phyloP scores from a whole-genome alignment of 129 eudicot genomes.

The Rutidosis leptorrhynchoides region DNA sequence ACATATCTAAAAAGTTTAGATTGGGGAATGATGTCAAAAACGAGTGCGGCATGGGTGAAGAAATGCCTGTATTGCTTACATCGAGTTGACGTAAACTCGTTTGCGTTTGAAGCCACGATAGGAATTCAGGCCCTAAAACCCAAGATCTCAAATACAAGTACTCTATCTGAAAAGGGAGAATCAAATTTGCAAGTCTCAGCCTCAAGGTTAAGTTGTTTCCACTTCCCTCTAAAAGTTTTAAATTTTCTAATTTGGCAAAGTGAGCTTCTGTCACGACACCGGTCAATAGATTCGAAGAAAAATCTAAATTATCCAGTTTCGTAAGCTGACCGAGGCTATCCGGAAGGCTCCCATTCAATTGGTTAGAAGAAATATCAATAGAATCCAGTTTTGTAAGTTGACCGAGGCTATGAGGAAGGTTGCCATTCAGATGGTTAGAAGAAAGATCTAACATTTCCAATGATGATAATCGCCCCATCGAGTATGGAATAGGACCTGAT shows the following conservation, averaged over 20 bases:
- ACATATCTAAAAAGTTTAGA: conserved; percentile 19
- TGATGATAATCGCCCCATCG: conserved; percentile 18
- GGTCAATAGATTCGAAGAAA: conserved; percentile 17
- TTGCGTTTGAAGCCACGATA: conserved; percentile 21
- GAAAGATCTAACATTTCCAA: conserved; percentile 14
- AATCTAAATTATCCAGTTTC: conserved; percentile 4
- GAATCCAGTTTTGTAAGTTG: too few species aligned
- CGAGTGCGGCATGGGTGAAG: conserved; percentile 24
- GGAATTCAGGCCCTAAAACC: conserved; percentile 29
- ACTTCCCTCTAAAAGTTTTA: background rate
- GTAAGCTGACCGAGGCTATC: conserved; percentile 23
- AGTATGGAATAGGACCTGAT: conserved; percentile 21
- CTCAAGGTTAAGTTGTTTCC: conserved; percentile 24
- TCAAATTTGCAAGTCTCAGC: conserved; percentile 4
- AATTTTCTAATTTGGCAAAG: conserved; percentile 12
- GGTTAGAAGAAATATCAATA: too few species aligned
- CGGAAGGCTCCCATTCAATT: conserved; percentile 8
- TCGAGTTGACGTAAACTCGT: background rate
- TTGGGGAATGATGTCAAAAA: conserved; percentile 26
- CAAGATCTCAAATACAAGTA: background rate
- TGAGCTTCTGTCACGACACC: conserved; percentile 18
- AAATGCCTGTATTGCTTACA: conserved; percentile 16
- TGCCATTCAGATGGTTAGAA: too few species aligned
- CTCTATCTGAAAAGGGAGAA: background rate
- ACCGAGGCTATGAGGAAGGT: too few species aligned